Evolutionary conservation across 2,329 filamentous ascomycete species (phyloP).

Genomic region (Colletotrichum navitas): DNA sequence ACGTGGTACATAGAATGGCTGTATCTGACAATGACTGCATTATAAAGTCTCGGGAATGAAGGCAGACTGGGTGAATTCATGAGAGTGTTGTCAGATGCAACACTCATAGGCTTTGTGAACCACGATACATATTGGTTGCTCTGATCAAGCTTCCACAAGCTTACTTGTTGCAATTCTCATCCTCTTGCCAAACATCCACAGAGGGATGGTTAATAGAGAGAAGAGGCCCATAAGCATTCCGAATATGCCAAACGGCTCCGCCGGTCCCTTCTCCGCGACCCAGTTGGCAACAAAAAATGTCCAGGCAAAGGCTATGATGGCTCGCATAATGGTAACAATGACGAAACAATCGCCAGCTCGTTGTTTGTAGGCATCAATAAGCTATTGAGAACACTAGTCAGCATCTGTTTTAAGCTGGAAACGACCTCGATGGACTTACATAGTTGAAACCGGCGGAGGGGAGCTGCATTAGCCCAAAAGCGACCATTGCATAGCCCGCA

Average conservation of each 20-base stretch:
- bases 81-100: background rate
- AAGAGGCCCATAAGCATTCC: slow-evolving; percentile 65
- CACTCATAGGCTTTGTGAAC: fast-evolving
- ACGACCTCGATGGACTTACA: slow-evolving; percentile 46
- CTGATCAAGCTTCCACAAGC: background rate
- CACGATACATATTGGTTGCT: no score
- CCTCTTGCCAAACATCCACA: slow-evolving; percentile 53
- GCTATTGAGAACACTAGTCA: slow-evolving; percentile 46
- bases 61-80: background rate
- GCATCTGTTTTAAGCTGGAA: no score
- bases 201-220: slow-evolving; percentile 51
- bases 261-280: slow-evolving; percentile 57
- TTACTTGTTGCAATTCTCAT: slow-evolving; percentile 52
- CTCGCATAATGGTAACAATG: slow-evolving; percentile 62
- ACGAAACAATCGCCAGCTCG: slow-evolving; percentile 66
- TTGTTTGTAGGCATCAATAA: slow-evolving; percentile 63
- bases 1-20: fast-evolving
- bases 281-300: slow-evolving; percentile 65
- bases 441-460: slow-evolving; percentile 56
- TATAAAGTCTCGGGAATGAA: background rate
- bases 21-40: background rate
- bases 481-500: slow-evolving; percentile 52
- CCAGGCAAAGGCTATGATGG: slow-evolving; percentile 66
- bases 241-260: slow-evolving; percentile 66
- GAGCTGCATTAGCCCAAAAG: slow-evolving; percentile 55